Base-by-base conservation (phyloP, 2,329 filamentous ascomycete genomes). In the Malbranchea zuffiana region DNA sequence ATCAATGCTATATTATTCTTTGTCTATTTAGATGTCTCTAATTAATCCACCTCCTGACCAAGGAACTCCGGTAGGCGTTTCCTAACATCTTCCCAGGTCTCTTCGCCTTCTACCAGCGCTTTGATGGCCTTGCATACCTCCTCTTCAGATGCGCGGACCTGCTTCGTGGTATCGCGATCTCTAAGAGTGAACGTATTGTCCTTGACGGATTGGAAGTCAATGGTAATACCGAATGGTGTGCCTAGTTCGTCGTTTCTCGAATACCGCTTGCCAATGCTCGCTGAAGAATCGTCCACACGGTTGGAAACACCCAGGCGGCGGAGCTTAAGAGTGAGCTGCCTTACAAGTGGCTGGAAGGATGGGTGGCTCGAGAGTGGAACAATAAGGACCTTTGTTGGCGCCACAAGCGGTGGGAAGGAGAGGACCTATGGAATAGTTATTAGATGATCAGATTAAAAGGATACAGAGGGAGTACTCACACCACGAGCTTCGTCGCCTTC, bases 381-480 rank as follows among this genome's bases (percentile, higher is more conserved):
- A 41, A 98, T 77, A 39, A 96, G 74, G 35, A 95, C 86, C 69
- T 95, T 95, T 47, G 84, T 94, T 2, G 90, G 90, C n/a, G 90
- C 86, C 35, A 95, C 73, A 0, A 75, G 70, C 3, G 78, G 74
- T 55, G 80, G 75, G 68, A 86, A 84, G 5, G 78, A 83, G 43
- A 86, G 68, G 32, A 84, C 72, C 72, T 78, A 42, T 28, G 11
- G 23, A 23, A 34, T 20, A 8, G 10, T 31, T 30, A 37, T 35
- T 32, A 35, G 18, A n/a, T 37, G 2, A 16, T 16, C 13, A 4
- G 6, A 13, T 6, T 8, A 15, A 38, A 36, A 2, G 27, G 6
- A 20, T 10, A 20, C 16, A 20, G 23, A 26, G 28, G 26, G 38
- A n/a, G 41, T 32, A 76, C 81, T 72, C 78, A 88, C 85, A 62